Percentiles rank a stretch among this genome's conserved stretches.
Evolutionary conservation across 2,329 filamentous ascomycete genomes (phyloP).

Genomic region (Cercospora sojina): DNA sequence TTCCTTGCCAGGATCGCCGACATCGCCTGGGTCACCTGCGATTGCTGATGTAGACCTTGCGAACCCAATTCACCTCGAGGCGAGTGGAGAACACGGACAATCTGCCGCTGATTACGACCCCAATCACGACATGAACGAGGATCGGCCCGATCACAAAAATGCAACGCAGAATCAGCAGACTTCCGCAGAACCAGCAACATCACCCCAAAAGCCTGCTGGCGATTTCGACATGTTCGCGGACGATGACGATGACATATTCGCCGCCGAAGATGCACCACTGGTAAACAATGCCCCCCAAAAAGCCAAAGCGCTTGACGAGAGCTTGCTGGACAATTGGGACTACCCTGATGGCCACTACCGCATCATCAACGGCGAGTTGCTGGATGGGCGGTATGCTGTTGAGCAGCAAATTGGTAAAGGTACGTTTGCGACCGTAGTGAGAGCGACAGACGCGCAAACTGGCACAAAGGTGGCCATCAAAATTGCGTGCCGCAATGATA

Average conservation of each 20-base stretch:
- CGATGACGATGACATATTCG: conserved; percentile 81
- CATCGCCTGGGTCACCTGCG: conserved; percentile 42
- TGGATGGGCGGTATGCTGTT: conserved; percentile 86
- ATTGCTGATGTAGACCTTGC: conserved; percentile 43
- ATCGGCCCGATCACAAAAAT: conserved; percentile 46
- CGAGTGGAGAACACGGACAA: conserved; percentile 63
- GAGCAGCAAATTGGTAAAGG: conserved; percentile 85
- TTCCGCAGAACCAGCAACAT: background rate
- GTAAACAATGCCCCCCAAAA: conserved; percentile 51
- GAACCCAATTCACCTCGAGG: conserved; percentile 35
- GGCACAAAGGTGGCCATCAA: conserved; percentile 84
- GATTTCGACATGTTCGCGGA: conserved; percentile 65
- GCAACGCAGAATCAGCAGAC: conserved; percentile 28
- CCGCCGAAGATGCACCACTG: conserved; percentile 52
- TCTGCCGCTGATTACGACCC: conserved; percentile 95
- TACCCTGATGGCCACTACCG: conserved; percentile 97
- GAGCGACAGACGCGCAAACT: conserved; percentile 74
- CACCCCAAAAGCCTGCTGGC: conserved; percentile 17
- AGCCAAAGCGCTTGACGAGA: conserved; percentile 63
- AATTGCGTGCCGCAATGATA: conserved; percentile 88
- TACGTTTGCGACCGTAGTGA: conserved; percentile 95
- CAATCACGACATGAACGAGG: conserved; percentile 82
- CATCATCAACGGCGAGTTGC: conserved; percentile 83
- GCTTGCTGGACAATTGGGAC: conserved; percentile 87
- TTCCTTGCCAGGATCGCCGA: conserved; percentile 34